Base-by-base conservation (phyloP, 169 alveolate genomes). In the Cryptosporidium ubiquitum region DNA sequence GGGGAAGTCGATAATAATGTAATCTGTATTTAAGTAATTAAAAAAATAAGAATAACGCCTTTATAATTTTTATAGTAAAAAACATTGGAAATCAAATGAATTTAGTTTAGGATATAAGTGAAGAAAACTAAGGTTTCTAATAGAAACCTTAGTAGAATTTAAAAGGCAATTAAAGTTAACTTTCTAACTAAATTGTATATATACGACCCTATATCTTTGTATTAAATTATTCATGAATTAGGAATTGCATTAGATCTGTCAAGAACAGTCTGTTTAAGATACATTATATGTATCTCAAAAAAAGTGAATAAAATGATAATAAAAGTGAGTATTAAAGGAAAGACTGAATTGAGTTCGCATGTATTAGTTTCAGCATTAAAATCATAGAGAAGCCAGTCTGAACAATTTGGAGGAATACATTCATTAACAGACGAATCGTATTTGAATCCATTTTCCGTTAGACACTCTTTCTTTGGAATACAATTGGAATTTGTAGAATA, bases 371-470 rank as follows among this genome's bases (percentile, higher is more conserved):
- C 39, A 9, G 20, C 51, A 64, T 79, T 66, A 26, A 79, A 40
- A 0, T 79, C 68, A 51, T 79, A 79, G 5, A 58, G 66, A 3
- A 79, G 26, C 89, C 89, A 79, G 23, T 58, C 73, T 7, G 89
- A 79, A 35, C 89, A 79, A n/a, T 58, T 55, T 37, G 89, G 89
- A 60, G 89, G 89, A 10, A 79, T 79, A 23, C 89, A 79, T 61
- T 79, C 89, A 61, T 79, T 79, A 40, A 31, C 1, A 12, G 89
- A 64, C 12, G 74, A 26, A 35, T 37, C 40, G 26, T 61, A 79
- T 1, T 31, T 26, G 6, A 35, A 64, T 26, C 42, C 69, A 20
- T 57, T 37, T 40, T 40, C 68, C 16, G 35, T 42, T 12, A 35
- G 16, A 61, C 89, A 79, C 7, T 35, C 58, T 31, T 61, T 79